A percentile compares a stretch with the other conserved stretches of the same genome.
phyloP scores from a whole-genome alignment of 2,329 filamentous ascomycete genomes.

The Colletotrichum sansevieriae region DNA sequence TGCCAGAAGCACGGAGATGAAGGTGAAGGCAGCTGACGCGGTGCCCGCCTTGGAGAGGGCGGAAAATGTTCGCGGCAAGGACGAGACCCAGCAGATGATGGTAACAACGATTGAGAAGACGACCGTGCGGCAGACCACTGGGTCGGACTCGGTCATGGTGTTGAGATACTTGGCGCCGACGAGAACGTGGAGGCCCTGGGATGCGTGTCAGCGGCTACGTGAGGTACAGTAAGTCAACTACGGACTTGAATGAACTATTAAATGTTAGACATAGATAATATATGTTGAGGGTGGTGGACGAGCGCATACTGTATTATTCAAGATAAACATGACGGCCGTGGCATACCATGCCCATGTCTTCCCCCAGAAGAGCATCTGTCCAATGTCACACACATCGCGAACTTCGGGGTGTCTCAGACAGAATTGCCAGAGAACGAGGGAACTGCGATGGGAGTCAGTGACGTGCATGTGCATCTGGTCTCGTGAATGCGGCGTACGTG shows the following conservation, averaged over 20 bases:
- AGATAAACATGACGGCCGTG: constrained; percentile 86
- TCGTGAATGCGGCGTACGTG: constrained; percentile 58
- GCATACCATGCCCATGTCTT: constrained; percentile 78
- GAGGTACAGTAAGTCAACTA: neutral
- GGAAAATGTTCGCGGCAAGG: constrained; percentile 87
- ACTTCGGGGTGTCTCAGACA: constrained; percentile 92
- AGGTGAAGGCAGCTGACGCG: constrained; percentile 87
- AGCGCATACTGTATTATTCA: constrained; percentile 80
- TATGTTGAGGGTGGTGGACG: neutral
- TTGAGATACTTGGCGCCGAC: constrained; percentile 90
- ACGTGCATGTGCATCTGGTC: constrained; percentile 40
- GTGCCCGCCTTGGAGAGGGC: constrained; percentile 84
- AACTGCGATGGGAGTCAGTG: constrained; percentile 43
- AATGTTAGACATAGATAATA: neutral
- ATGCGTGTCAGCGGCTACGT: neutral
- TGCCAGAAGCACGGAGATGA: constrained; percentile 87
- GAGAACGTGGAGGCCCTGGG: constrained; percentile 82
- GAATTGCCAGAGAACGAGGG: constrained; percentile 77
- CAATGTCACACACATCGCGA: constrained; percentile 93
- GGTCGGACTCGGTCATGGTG: constrained; percentile 80
- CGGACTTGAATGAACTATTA: constrained; percentile 33
- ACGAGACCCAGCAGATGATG: constrained; percentile 81
- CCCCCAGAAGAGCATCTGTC: constrained; percentile 94
- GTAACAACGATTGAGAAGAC: constrained; percentile 81
- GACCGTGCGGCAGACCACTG: constrained; percentile 79